phyloP scores from a whole-genome alignment of 257 asterid genomes.

The Lantana camara region DNA sequence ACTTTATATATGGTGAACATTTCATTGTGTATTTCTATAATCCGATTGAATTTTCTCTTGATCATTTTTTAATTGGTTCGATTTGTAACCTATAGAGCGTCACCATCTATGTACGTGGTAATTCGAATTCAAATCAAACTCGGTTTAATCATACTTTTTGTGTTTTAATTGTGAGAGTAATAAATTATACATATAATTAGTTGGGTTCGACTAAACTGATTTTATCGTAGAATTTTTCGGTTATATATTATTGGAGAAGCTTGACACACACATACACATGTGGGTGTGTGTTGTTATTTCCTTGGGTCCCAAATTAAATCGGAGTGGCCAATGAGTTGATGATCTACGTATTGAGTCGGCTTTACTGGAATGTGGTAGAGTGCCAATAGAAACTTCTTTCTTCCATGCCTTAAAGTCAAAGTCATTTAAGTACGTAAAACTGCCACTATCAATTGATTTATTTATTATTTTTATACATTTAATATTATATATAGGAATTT shows the following conservation, averaged over 20 bases:
- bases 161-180: no score
- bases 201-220: no score
- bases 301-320: slow-evolving; percentile 19
- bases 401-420: not conserved
- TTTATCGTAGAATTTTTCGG: no score
- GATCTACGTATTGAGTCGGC: not conserved
- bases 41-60: not conserved
- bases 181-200: no score
- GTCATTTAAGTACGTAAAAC: not conserved
- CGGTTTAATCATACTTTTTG: no score
- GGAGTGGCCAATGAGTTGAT: not conserved
- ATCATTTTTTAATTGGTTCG: not conserved
- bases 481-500: no score
- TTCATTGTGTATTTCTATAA: not conserved
- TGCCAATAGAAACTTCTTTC: not conserved
- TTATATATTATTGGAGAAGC: not conserved
- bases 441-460: no score
- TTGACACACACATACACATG: not conserved
- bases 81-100: not conserved
- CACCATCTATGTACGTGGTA: not conserved
- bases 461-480: no score
- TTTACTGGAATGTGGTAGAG: no score
- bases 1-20: not conserved
- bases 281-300: not conserved
- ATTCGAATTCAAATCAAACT: no score